phyloP scores from a whole-genome alignment of 768 basidiomycete genomes.

The Clitopilus passeckerianus region DNA sequence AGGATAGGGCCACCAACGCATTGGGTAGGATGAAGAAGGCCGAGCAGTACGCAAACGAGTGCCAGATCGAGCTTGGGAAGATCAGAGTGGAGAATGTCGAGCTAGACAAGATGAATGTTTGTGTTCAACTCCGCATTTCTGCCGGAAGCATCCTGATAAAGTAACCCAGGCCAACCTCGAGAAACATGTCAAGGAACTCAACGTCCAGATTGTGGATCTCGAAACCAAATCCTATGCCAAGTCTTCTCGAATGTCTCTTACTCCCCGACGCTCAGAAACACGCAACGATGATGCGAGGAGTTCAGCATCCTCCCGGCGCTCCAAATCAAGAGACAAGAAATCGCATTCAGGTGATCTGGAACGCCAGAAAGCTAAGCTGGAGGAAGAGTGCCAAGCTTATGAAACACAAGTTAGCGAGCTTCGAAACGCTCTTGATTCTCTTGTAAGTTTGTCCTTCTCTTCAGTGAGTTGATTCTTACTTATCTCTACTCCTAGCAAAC shows the following conservation, averaged over 20 bases:
- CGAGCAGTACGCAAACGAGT: slow-evolving; percentile 70
- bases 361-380: slow-evolving; percentile 53
- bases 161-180: slow-evolving; percentile 65
- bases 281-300: slow-evolving; percentile 70
- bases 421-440: slow-evolving; percentile 53
- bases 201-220: slow-evolving; percentile 76
- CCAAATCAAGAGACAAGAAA: slow-evolving; percentile 45
- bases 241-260: slow-evolving; percentile 51
- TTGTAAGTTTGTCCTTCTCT: slow-evolving; percentile 38
- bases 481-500: slow-evolving; percentile 48
- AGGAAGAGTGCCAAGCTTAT: slow-evolving; percentile 59
- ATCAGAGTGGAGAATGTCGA: slow-evolving; percentile 78
- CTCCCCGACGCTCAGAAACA: slow-evolving; percentile 57
- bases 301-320: slow-evolving; percentile 31
- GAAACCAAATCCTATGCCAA: slow-evolving; percentile 73
- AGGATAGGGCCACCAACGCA: slow-evolving; percentile 66
- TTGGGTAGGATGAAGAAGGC: slow-evolving; percentile 80
- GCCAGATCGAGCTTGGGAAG: slow-evolving; percentile 70
- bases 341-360: slow-evolving; percentile 57
- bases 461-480: background rate
- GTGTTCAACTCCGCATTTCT: slow-evolving; percentile 7
- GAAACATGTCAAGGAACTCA: slow-evolving; percentile 82
- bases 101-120: slow-evolving; percentile 72
- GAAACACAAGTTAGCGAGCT: slow-evolving; percentile 55
- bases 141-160: background rate